These are phyloP conservation scores for Ceratocystis diversiconidia DNA, from an alignment of 2,329 filamentous ascomycete species.

Conservation along the genomic window DNA sequence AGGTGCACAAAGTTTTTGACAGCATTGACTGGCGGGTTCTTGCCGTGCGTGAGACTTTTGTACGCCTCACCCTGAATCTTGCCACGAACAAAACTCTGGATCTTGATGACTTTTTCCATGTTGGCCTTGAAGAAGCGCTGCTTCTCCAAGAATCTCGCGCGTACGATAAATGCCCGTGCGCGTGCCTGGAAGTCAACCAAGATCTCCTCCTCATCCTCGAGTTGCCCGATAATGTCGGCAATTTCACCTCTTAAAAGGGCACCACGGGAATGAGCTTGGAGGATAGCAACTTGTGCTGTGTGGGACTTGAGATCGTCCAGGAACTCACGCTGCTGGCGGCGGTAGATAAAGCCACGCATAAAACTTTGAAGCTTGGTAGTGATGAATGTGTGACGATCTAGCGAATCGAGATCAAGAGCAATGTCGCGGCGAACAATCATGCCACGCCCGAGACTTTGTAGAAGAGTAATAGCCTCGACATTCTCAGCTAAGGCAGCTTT, in stretches of 20 bases:
- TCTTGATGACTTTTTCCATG: slow-evolving; percentile 98
- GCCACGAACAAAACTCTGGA: slow-evolving; percentile 89
- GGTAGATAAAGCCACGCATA: slow-evolving; percentile 49
- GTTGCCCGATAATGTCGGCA: slow-evolving; percentile 56
- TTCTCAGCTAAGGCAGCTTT: slow-evolving; percentile 35
- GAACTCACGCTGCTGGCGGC: slow-evolving; percentile 46
- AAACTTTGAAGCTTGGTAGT: slow-evolving; percentile 53
- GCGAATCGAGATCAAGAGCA: slow-evolving; percentile 35
- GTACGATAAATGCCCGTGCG: slow-evolving; percentile 58
- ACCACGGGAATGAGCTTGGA: slow-evolving; percentile 66
- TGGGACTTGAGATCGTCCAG: slow-evolving; percentile 57
- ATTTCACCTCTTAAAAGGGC: slow-evolving; percentile 64
- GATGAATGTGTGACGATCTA: slow-evolving; percentile 42
- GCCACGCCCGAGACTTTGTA: slow-evolving; percentile 48
- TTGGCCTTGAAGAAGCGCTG: slow-evolving; percentile 82
- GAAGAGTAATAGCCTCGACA: slow-evolving; percentile 32
- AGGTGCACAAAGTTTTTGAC: slow-evolving; percentile 97
- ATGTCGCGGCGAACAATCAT: slow-evolving; percentile 43
- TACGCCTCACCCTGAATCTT: slow-evolving; percentile 96
- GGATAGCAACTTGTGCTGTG: slow-evolving; percentile 48
- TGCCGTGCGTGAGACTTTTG: slow-evolving; percentile 88
- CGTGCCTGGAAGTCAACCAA: slow-evolving; percentile 62
- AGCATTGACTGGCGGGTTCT: slow-evolving; percentile 90
- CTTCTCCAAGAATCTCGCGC: slow-evolving; percentile 68
- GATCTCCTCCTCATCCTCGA: slow-evolving; percentile 70